Evolutionary conservation across 306 rosid species (phyloP).

Genomic region (Hippophae gyantsensis): DNA sequence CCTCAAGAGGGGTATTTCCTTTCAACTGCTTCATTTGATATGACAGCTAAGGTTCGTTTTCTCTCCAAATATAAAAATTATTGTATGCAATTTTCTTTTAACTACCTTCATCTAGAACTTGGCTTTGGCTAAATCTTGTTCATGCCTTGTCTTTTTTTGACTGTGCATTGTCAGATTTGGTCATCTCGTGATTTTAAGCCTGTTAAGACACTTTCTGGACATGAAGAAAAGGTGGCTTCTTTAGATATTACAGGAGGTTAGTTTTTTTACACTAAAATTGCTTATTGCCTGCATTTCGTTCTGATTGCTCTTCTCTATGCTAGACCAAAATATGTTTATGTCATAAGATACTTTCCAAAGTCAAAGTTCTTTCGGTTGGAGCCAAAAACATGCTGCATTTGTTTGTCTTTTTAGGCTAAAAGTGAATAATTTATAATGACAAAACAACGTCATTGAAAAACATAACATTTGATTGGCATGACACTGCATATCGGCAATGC

Average conservation of each 20-base stretch:
- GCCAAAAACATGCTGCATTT: too few species aligned
- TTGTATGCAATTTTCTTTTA: conserved; percentile 2
- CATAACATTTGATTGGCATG: too few species aligned
- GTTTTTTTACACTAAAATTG: conserved; percentile 7
- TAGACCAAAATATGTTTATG: background rate
- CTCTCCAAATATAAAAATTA: conserved; percentile 2
- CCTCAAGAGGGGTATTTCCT: conserved; percentile 96
- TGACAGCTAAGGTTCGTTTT: conserved; percentile 75
- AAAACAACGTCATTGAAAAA: too few species aligned
- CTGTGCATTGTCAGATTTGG: conserved; percentile 59
- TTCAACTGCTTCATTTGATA: conserved; percentile 84
- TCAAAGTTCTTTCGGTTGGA: too few species aligned
- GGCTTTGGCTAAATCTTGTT: conserved; percentile 10
- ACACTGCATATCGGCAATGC: too few species aligned
- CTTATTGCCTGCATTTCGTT: background rate
- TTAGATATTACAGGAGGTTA: conserved; percentile 70
- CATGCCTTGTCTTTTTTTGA: conserved; percentile 17
- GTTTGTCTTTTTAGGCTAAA: too few species aligned
- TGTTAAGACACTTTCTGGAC: conserved; percentile 82
- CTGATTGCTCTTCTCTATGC: background rate
- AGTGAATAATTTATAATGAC: too few species aligned
- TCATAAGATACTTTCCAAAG: background rate
- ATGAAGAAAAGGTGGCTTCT: conserved; percentile 84
- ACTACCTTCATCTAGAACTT: background rate
- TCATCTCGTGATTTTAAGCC: conserved; percentile 92